Evolutionary conservation across 2,329 filamentous ascomycete genomes (phyloP).

Genomic region (Aspergillus felis): DNA sequence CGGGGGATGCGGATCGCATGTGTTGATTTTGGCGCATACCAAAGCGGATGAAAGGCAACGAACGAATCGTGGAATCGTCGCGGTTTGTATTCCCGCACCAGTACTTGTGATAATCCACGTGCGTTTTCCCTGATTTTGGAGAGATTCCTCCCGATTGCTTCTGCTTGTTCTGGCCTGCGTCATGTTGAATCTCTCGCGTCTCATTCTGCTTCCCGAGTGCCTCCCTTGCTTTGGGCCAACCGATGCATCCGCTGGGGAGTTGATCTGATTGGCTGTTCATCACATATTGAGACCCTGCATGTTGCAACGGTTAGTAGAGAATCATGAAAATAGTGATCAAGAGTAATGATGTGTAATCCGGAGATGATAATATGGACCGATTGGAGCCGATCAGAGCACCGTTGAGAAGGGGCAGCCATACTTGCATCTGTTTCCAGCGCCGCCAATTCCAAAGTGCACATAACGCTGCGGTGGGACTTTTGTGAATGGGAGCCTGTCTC

Average conservation of each 20-base stretch:
- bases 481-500: background rate
- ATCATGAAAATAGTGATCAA: background rate
- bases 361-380: background rate
- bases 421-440: slow-evolving; percentile 10
- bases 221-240: background rate
- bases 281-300: background rate
- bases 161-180: background rate
- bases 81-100: background rate
- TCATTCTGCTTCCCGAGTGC: background rate
- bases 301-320: background rate
- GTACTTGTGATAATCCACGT: background rate
- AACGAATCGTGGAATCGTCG: background rate
- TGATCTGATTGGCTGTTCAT: background rate
- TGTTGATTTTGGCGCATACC: background rate
- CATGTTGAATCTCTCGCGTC: background rate
- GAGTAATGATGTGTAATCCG: background rate
- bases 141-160: background rate
- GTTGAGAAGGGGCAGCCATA: background rate
- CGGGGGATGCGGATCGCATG: background rate
- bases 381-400: background rate
- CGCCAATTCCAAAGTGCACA: slow-evolving; percentile 6
- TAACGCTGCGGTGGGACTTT: background rate
- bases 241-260: background rate
- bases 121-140: background rate
- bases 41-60: background rate